Conservation (phyloP, 2,329 filamentous ascomycete genomes). For the Dactylonectria macrodidyma region DNA sequence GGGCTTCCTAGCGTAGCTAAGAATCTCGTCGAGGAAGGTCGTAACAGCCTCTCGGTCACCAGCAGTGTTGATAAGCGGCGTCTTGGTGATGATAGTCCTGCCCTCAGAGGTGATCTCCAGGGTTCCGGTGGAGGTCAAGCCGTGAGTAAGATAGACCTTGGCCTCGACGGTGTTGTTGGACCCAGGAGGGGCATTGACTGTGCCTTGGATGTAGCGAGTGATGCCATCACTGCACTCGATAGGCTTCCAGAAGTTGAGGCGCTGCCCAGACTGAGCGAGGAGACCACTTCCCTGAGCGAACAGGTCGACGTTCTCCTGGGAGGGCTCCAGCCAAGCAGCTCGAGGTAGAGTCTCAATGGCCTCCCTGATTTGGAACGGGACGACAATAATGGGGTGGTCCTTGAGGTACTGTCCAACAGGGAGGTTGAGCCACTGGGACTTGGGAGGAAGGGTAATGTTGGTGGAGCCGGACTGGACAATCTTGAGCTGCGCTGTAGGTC, state of each 20-base stretch:
- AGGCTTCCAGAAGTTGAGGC: conserved; percentile 64
- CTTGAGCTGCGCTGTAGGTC: conserved; percentile 71
- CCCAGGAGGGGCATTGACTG: conserved; percentile 56
- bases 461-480: conserved; percentile 62
- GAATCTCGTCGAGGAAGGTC: conserved; percentile 45
- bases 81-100: conserved; percentile 57
- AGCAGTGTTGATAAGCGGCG: conserved; percentile 52
- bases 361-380: conserved; percentile 49
- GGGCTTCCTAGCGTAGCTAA: conserved; percentile 44
- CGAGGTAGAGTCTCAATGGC: conserved; percentile 36
- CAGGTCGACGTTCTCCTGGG: conserved; percentile 44
- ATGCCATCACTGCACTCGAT: conserved; percentile 56
- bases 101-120: conserved; percentile 58
- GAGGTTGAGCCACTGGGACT: conserved; percentile 69
- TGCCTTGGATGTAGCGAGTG: conserved; percentile 58
- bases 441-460: conserved; percentile 64
- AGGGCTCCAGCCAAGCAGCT: conserved; percentile 47
- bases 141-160: conserved; percentile 66
- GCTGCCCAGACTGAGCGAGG: conserved; percentile 61
- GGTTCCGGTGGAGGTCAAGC: conserved; percentile 61
- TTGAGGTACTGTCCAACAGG: conserved; percentile 71
- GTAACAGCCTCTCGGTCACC: conserved; percentile 48
- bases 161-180: conserved; percentile 60
- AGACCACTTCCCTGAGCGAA: conserved; percentile 56
- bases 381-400: conserved; percentile 62